phyloP scores from a whole-genome alignment of 192 early-diverging fungal species.

The Backusella sp. region DNA sequence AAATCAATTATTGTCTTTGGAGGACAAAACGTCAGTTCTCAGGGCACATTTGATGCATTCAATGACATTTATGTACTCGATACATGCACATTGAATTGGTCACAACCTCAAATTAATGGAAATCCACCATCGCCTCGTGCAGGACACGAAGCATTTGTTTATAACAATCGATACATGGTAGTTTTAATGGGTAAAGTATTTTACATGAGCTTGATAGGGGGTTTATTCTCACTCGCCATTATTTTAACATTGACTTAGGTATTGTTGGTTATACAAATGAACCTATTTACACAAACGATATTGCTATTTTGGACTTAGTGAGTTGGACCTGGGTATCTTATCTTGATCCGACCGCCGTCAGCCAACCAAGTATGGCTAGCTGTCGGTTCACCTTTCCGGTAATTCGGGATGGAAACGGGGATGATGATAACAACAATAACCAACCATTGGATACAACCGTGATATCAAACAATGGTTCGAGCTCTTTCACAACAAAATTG shows the following conservation, averaged over 20 bases:
- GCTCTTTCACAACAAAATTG: not conserved
- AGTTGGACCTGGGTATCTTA: slow-evolving; percentile 24
- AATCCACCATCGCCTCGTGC: slow-evolving; percentile 18
- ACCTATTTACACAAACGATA: slow-evolving; percentile 11
- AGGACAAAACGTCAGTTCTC: not conserved
- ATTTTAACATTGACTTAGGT: not conserved
- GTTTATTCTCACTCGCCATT: not conserved
- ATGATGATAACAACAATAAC: not conserved
- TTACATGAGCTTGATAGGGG: too few species aligned
- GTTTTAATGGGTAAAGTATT: slow-evolving; percentile 14
- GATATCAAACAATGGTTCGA: not conserved
- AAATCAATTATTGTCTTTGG: slow-evolving; percentile 17
- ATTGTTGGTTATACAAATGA: slow-evolving; percentile 2
- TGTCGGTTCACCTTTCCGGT: slow-evolving; percentile 15
- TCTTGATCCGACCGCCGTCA: not conserved
- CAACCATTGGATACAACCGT: slow-evolving; percentile 14
- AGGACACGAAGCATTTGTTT: slow-evolving; percentile 24
- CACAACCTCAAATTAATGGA: slow-evolving; percentile 4
- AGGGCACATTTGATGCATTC: not conserved
- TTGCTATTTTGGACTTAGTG: slow-evolving; percentile 22
- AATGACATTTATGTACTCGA: slow-evolving; percentile 30
- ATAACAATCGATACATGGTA: slow-evolving; percentile 25
- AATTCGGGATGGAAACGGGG: not conserved
- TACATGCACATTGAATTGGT: slow-evolving; percentile 26
- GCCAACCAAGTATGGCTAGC: not conserved